Evolutionary conservation across 2,329 filamentous ascomycete genomes (phyloP).

Genomic region (Diaporthe velutina): DNA sequence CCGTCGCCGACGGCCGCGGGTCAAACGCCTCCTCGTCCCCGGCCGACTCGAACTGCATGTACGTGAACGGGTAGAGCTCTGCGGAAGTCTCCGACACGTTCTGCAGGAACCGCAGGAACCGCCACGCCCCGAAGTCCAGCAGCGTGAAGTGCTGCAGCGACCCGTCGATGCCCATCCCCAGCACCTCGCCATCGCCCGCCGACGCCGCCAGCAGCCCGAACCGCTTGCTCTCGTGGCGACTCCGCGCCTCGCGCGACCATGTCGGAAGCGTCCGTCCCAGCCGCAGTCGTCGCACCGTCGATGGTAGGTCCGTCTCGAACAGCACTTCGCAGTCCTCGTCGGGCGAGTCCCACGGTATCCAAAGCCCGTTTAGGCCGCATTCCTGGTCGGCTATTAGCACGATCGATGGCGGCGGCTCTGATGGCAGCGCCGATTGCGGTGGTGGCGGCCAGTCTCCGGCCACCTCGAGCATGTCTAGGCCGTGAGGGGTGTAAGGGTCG

Average conservation of each 20-base stretch:
- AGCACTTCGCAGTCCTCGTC: slow-evolving; percentile 59
- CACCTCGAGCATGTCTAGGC: slow-evolving; percentile 61
- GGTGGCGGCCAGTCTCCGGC: slow-evolving; percentile 48
- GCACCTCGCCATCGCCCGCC: slow-evolving; percentile 61
- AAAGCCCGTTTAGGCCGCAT: slow-evolving; percentile 62
- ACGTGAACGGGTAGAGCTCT: slow-evolving; percentile 63
- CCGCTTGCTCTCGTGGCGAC: slow-evolving; percentile 44
- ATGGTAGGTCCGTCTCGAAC: slow-evolving; percentile 68
- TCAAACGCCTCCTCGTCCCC: slow-evolving; percentile 44
- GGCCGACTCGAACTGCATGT: slow-evolving; percentile 43
- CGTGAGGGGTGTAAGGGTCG: slow-evolving; percentile 59
- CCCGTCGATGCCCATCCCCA: slow-evolving; percentile 79
- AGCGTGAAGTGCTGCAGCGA: slow-evolving; percentile 78
- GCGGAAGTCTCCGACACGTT: slow-evolving; percentile 69
- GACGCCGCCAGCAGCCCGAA: slow-evolving; percentile 60
- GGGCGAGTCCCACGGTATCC: slow-evolving; percentile 59
- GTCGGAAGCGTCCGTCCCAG: slow-evolving; percentile 64
- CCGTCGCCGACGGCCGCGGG: slow-evolving; percentile 53
- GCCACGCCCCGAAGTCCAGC: slow-evolving; percentile 72
- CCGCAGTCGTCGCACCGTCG: slow-evolving; percentile 69
- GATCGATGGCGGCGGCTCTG: slow-evolving; percentile 53
- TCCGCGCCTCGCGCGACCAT: slow-evolving; percentile 56
- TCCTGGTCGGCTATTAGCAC: slow-evolving; percentile 63
- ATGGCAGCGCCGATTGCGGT: slow-evolving; percentile 17
- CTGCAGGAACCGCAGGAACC: slow-evolving; percentile 79